Base-by-base conservation (phyloP, 1,139 yeast species). In the Yamadazyma conglobata region DNA sequence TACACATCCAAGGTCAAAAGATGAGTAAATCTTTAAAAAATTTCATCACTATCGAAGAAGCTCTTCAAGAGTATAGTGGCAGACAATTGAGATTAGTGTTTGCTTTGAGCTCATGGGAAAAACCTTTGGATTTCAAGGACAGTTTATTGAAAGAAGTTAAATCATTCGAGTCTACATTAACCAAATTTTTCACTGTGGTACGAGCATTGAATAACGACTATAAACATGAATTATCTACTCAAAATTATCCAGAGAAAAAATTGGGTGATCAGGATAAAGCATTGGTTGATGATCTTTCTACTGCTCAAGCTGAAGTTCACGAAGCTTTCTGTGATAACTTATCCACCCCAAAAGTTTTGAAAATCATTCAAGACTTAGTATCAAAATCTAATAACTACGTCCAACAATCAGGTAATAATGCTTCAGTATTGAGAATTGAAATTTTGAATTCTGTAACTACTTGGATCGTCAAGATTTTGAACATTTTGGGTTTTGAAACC, bases 1-100 rank as follows among this genome's bases (percentile, higher is more conserved):
- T 91, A 48, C 98, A 91, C 57, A 91, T 91, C 46, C 96, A 91
- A 56, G 99, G 99, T 13, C 96, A 88, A 61, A 91, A 91, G 55
- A 91, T 91, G 99, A 83, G 95, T 28, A 91, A 91, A 60, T 83
- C 95, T 22, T 71, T 91, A 50, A 91, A 91, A 59, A 91, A 91
- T 59, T 91, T 91, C 56, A 89, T 93, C 50, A 89, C 98, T 8
- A 88, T 91, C 44, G 86, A 84, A 44, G 94, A 91, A 53, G 97
- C 97, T 1, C 70, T 93, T 41, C 61, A 70, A 27, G 74, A 60
- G 39, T 86, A 75, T 53, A 58, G 84, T 3, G 58, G 93, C 3
- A 77, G 96, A 46, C 96, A 91, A 57, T 69, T 91, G 48, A 75
- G 99, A 44, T 70, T 91, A 45, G 89, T 89, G 9, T 91, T 91